Percentiles rank a stretch among this genome's conserved stretches.
phyloP scores from a whole-genome alignment of 257 asterid species.

The Thymus quinquecostatus region DNA sequence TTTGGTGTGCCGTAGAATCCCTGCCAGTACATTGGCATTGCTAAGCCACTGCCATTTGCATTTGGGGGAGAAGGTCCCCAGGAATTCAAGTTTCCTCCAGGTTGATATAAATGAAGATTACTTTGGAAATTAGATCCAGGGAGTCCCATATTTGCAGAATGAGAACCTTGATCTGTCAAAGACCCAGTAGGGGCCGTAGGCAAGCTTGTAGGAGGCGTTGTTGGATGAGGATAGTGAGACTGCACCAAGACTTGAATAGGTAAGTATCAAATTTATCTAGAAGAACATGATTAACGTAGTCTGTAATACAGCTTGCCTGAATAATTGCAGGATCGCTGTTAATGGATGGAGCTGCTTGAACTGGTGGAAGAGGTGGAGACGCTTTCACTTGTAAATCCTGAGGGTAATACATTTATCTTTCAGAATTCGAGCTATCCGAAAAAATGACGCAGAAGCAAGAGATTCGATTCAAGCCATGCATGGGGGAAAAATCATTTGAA shows the following conservation, averaged over 20 bases:
- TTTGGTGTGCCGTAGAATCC: conserved; percentile 87
- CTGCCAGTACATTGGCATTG: conserved; percentile 97
- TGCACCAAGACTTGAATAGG: conserved; percentile 41
- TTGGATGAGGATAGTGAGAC: conserved; percentile 85
- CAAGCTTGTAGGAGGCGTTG: conserved; percentile 61
- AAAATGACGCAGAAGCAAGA: background rate
- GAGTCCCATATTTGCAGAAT: conserved; percentile 66
- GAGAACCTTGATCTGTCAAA: conserved; percentile 54
- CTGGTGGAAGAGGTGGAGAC: conserved; percentile 93
- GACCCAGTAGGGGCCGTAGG: conserved; percentile 68
- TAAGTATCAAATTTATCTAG: conserved; percentile 23
- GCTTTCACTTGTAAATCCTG: conserved; percentile 98
- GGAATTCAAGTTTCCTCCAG: conserved; percentile 81
- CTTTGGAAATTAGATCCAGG: conserved; percentile 66
- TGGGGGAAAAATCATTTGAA: background rate
- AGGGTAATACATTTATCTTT: background rate
- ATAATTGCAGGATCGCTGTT: conserved; percentile 94
- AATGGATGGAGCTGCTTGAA: conserved; percentile 62
- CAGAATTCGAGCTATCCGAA: conserved; percentile 37
- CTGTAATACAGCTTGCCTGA: conserved; percentile 60
- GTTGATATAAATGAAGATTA: conserved; percentile 78
- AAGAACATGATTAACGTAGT: conserved; percentile 25
- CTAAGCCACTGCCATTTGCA: conserved; percentile 67
- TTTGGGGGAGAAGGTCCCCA: conserved; percentile 89
- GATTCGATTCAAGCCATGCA: conserved; percentile 11